phyloP scores from a whole-genome alignment of 1,284 basidiomycete species.

The Mycena citricolor region DNA sequence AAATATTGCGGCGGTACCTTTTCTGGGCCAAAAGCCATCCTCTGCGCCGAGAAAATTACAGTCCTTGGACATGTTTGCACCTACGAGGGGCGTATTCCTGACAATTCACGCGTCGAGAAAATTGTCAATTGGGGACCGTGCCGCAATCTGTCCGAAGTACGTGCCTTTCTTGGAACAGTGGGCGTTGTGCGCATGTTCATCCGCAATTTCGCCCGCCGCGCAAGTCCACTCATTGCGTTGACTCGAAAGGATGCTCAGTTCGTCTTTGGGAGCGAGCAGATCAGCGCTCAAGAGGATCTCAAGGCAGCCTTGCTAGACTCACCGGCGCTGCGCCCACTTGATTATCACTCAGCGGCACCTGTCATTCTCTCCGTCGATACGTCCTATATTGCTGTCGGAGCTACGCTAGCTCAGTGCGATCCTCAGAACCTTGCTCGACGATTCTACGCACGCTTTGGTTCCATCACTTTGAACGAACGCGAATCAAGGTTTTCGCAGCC shows the following conservation, averaged over 20 bases:
- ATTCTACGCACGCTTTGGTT: conserved; percentile 30
- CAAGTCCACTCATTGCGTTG: conserved; percentile 28
- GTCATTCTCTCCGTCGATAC: conserved; percentile 39
- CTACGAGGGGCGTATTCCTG: conserved; percentile 27
- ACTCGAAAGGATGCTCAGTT: conserved; percentile 30
- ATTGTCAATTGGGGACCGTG: conserved; percentile 29
- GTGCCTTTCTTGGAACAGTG: conserved; percentile 30
- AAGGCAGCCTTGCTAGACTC: conserved; percentile 26
- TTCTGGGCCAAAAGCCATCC: conserved; percentile 27
- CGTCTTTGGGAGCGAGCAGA: conserved; percentile 22
- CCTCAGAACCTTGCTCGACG: conserved; percentile 20
- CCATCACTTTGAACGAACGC: conserved; percentile 31
- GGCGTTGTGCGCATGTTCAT: conserved; percentile 31
- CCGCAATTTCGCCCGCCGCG: conserved; percentile 27
- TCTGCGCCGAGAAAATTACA: conserved; percentile 22
- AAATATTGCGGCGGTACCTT: conserved; percentile 16
- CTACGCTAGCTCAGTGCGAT: conserved; percentile 31
- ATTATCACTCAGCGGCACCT: conserved; percentile 28
- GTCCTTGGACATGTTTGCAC: conserved; percentile 31
- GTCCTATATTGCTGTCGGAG: conserved; percentile 33
- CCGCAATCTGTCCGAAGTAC: conserved; percentile 25
- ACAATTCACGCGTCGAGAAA: conserved; percentile 22
- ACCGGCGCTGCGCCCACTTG: conserved; percentile 30
- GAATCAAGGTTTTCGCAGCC: conserved; percentile 35
- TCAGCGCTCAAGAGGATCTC: conserved; percentile 26